These are phyloP conservation scores for Termitomyces bulborhizus DNA, from an alignment of 768 basidiomycete genomes.

Conservation along the genomic window DNA sequence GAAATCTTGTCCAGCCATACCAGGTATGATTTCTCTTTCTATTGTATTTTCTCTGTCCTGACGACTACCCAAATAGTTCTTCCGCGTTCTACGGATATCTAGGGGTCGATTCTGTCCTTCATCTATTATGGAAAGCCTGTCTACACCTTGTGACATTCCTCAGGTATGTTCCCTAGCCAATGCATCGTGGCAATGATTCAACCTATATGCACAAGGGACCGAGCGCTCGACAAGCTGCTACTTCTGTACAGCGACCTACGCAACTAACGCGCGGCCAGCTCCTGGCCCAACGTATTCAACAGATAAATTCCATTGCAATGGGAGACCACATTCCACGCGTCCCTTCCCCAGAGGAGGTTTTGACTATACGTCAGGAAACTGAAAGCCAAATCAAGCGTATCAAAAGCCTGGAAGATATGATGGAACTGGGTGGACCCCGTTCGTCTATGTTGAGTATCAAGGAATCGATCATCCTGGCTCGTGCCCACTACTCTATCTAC, in stretches of 20 bases:
- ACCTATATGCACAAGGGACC: not conserved
- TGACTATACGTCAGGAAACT: conserved; percentile 11
- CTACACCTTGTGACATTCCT: not conserved
- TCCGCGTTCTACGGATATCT: not conserved
- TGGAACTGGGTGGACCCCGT: not conserved
- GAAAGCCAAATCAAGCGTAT: conserved; percentile 12
- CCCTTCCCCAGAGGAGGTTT: conserved; percentile 12
- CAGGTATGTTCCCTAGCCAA: not conserved
- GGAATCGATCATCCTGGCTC: conserved; percentile 25
- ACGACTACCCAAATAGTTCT: conserved; percentile 4
- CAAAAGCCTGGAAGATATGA: conserved; percentile 7
- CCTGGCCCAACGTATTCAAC: conserved; percentile 1
- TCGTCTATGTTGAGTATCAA: conserved; percentile 12
- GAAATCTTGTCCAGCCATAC: conserved; percentile 9
- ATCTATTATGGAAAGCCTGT: not conserved
- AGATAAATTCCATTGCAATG: conserved; percentile 1
- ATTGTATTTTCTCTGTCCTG: conserved; percentile 10
- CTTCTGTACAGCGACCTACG: not conserved
- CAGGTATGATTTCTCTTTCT: conserved; percentile 15
- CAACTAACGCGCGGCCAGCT: not conserved
- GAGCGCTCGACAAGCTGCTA: not conserved
- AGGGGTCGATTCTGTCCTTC: not conserved
- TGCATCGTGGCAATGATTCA: not conserved
- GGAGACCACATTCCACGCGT: conserved; percentile 16
- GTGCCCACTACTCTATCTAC: conserved; percentile 22